These are phyloP conservation scores for Penicillium sp. DNA, from an alignment of 2,329 filamentous ascomycete genomes.

Conservation along the genomic window DNA sequence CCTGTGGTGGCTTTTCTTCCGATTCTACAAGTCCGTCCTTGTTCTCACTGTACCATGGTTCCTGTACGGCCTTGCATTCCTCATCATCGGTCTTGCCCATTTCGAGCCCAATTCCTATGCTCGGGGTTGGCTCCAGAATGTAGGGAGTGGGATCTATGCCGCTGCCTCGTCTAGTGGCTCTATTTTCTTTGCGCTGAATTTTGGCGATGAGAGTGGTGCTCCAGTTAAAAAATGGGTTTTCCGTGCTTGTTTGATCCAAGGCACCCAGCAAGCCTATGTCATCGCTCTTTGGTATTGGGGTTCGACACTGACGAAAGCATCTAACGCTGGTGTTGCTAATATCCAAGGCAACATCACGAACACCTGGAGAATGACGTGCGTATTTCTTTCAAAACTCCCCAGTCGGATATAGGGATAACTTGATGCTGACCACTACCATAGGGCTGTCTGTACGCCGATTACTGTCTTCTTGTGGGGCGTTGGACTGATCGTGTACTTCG, in stretches of 20 bases:
- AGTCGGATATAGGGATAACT: not conserved
- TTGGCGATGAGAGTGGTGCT: constrained; percentile 63
- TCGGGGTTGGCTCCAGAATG: constrained; percentile 59
- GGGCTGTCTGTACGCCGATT: constrained; percentile 59
- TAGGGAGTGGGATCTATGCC: constrained; percentile 63
- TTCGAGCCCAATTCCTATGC: constrained; percentile 44
- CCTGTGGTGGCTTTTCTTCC: constrained; percentile 65
- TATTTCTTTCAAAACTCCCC: not conserved
- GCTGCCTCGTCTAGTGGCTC: constrained; percentile 63
- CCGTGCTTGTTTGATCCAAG: constrained; percentile 66
- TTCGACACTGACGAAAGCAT: constrained; percentile 51
- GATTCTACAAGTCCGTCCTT: constrained; percentile 57
- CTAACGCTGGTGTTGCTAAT: constrained; percentile 43
- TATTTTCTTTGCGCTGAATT: constrained; percentile 68
- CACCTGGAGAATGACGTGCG: constrained; percentile 48
- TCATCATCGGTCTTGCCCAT: constrained; percentile 64
- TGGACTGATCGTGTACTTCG: constrained; percentile 57
- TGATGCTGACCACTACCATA: constrained; percentile 26
- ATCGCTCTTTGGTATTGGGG: constrained; percentile 70
- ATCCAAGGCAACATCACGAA: constrained; percentile 40
- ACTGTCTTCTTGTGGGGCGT: constrained; percentile 59
- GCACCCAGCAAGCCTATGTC: constrained; percentile 67
- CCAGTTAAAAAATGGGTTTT: constrained; percentile 68
- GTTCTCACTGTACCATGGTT: constrained; percentile 63
- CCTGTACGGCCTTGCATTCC: constrained; percentile 64